Conservation (phyloP, 495 filamentous ascomycete species). For the Viridothelium virens region DNA sequence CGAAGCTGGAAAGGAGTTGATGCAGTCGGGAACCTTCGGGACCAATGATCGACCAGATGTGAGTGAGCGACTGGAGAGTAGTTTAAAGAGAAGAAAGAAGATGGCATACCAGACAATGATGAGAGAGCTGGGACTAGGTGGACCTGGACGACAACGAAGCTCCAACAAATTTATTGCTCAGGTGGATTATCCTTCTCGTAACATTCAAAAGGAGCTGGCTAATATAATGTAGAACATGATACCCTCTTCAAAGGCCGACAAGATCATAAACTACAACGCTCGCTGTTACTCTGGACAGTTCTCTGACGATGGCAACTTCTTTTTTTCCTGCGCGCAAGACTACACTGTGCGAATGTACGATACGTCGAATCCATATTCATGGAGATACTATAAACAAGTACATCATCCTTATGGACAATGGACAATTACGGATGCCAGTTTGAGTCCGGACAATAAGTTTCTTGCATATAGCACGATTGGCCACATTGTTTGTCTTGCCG, state of each 20-base stretch:
- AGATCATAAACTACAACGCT: constrained; percentile 76
- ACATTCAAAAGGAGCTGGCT: constrained; percentile 22
- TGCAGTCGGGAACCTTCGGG: constrained; percentile 74
- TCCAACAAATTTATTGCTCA: constrained; percentile 50
- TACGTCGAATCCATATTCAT: constrained; percentile 89
- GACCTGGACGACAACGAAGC: constrained; percentile 44
- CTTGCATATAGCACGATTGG: constrained; percentile 84
- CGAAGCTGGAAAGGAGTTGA: constrained; percentile 63
- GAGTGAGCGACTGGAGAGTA: constrained; percentile 40
- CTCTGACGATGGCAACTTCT: constrained; percentile 94
- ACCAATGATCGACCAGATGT: constrained; percentile 47
- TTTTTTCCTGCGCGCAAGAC: constrained; percentile 90
- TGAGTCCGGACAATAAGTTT: constrained; percentile 87
- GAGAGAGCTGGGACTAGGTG: constrained; percentile 65
- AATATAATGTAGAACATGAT: constrained; percentile 38
- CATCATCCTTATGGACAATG: constrained; percentile 78
- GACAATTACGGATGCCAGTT: constrained; percentile 90
- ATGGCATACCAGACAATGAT: constrained; percentile 63
- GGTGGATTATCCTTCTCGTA: background rate
- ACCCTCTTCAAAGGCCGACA: constrained; percentile 71
- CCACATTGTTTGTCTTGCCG: constrained; percentile 71
- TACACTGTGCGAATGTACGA: constrained; percentile 95
- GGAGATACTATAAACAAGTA: constrained; percentile 93
- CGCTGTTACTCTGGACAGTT: constrained; percentile 94
- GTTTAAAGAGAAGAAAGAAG: constrained; percentile 48